Base-by-base conservation (phyloP, 441 rosid genomes). In the Erysimum pusillum region DNA sequence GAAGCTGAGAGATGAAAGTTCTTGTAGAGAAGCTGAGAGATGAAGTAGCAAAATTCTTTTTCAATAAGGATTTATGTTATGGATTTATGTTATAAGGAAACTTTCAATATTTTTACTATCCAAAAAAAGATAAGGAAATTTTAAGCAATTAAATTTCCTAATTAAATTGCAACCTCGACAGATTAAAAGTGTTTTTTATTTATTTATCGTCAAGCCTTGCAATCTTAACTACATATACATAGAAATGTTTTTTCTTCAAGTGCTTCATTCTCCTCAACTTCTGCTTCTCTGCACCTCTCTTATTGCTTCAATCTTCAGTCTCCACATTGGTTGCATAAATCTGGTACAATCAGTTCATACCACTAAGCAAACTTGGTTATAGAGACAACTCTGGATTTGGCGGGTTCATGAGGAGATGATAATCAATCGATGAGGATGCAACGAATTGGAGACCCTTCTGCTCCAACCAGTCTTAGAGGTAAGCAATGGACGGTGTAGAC, bases 371-470 rank as follows among this genome's bases (percentile, higher is more conserved):
- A 2, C 59, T 65, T 45, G 14, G 0, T 64, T 25, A 66, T 9
- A 11, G 22, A 57, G 22, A 57, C 61, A 67, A 17, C 17, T 66
- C 15, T n/a, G 4, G 51, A 15, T 45, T 36, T 51, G 22, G 12
- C 15, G 6, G 44, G 34, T 51, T 51, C 1, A 32, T 4, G 52
- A 61, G 32, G 48, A 36, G 48, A 4, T 4, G 48, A 4, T 4
- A 17, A 36, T 85, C 84, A 84, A 6, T 74, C 73, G 60, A 88
- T 83, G 69, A 88, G 91, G 79, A 88, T 85, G 84, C 91, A 88
- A 60, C 88, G 85, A 48, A 82, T 80, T 2, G 91, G 91, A 58
- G 88, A 83, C 9, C 86, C 91, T 74, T 88, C 91, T 13, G 90
- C 82, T 62, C 91, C 89, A 49, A 78, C 79, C 34, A 86, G 74